Conservation (phyloP, 148 eudicot species). For the Hydrangea macrophylla region DNA sequence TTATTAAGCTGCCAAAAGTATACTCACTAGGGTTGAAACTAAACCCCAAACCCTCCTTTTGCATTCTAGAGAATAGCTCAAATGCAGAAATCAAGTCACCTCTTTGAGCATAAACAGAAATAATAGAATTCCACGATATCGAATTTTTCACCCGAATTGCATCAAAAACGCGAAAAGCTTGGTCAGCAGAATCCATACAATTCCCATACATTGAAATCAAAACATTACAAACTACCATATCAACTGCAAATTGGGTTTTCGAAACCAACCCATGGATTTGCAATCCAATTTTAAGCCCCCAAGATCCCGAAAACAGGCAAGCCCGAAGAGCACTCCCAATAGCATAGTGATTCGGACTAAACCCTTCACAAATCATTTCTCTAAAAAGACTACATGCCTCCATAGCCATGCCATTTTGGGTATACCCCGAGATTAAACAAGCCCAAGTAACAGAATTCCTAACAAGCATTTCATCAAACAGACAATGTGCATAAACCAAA, state of each 20-base stretch:
- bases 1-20: slow-evolving; percentile 57
- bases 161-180: slow-evolving; percentile 49
- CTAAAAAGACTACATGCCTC: slow-evolving; percentile 42
- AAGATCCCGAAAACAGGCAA: slow-evolving; percentile 46
- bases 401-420: slow-evolving; percentile 34
- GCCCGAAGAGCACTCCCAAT: slow-evolving; percentile 62
- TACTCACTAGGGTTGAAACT: slow-evolving; percentile 48
- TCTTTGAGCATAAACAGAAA: slow-evolving; percentile 56
- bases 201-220: slow-evolving; percentile 71
- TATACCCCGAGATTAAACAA: slow-evolving; percentile 64
- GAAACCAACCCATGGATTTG: slow-evolving; percentile 64
- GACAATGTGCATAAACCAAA: slow-evolving; percentile 31
- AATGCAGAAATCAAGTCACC: slow-evolving; percentile 41
- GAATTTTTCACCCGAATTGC: slow-evolving; percentile 36
- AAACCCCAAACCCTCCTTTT: slow-evolving; percentile 29
- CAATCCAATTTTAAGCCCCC: slow-evolving; percentile 37
- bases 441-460: slow-evolving; percentile 66
- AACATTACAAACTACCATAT: slow-evolving; percentile 55
- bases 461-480: too few relatives aligned
- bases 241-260: slow-evolving; percentile 39
- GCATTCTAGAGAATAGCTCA: slow-evolving; percentile 49
- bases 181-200: slow-evolving; percentile 30
- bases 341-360: slow-evolving; percentile 51
- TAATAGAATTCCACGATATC: slow-evolving; percentile 69
- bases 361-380: slow-evolving; percentile 43